These are phyloP conservation scores for Cyberlindnera veronae DNA, from an alignment of 805 yeast genomes.

Conservation along the genomic window DNA sequence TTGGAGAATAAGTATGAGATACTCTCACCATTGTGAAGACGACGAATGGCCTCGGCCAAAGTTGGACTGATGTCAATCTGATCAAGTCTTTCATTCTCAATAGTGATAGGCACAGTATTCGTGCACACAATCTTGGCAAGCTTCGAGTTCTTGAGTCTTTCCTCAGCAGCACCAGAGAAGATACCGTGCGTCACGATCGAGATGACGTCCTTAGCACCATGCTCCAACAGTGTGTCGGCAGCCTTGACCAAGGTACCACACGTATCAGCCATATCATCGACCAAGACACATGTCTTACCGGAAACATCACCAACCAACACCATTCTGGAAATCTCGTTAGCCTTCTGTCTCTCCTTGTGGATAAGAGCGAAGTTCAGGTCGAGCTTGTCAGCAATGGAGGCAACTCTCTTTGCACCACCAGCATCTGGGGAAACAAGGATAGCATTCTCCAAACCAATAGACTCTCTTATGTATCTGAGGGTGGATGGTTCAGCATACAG, in stretches of 20 bases:
- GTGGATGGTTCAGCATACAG: conserved; percentile 93
- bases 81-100: conserved; percentile 58
- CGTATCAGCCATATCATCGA: conserved; percentile 98
- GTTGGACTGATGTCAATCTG: conserved; percentile 83
- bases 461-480: conserved; percentile 71
- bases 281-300: conserved; percentile 75
- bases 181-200: conserved; percentile 97
- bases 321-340: conserved; percentile 94
- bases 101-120: conserved; percentile 84
- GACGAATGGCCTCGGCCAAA: conserved; percentile 89
- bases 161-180: conserved; percentile 79
- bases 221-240: conserved; percentile 75
- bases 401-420: conserved; percentile 98
- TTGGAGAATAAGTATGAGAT: conserved; percentile 82
- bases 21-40: conserved; percentile 95
- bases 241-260: conserved; percentile 97
- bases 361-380: conserved; percentile 93
- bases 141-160: conserved; percentile 63
- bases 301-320: conserved; percentile 93
- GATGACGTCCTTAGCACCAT: conserved; percentile 81
- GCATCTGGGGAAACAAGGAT: conserved; percentile 97
- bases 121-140: conserved; percentile 81
- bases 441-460: conserved; percentile 51
- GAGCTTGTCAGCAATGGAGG: conserved; percentile 85
- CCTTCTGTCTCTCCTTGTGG: conserved; percentile 93